Evolutionary conservation across 208 protist species (phyloP).

Genomic region (Sergeia podlipaevii): DNA sequence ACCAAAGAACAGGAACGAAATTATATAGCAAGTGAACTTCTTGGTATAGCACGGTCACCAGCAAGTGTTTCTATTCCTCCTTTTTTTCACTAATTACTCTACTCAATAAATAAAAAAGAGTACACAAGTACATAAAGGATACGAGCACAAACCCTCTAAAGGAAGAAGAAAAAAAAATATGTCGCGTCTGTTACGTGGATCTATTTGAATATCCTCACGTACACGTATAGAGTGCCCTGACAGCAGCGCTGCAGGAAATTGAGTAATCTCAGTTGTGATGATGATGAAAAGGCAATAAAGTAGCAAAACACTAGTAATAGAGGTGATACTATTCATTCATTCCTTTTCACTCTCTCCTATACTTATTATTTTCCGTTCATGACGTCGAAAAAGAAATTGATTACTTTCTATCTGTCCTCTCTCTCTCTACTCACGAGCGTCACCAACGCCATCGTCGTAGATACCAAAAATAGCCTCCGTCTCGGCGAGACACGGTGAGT

Average conservation of each 20-base stretch:
- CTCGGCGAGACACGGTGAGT: conserved; percentile 99
- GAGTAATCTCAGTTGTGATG: background rate
- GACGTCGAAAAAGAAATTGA: background rate
- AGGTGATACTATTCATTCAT: no score
- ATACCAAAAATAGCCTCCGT: conserved; percentile 96
- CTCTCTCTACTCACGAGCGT: conserved; percentile 92
- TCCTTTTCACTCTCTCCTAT: no score
- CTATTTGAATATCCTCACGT: no score
- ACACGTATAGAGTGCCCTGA: no score
- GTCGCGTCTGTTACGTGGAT: no score
- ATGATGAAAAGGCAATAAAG: background rate
- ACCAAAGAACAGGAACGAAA: background rate
- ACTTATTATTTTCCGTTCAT: background rate
- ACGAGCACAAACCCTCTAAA: no score
- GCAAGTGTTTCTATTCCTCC: conserved; percentile 2
- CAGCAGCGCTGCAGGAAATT: background rate
- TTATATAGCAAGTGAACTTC: no score
- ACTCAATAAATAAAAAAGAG: conserved; percentile 12
- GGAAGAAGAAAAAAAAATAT: no score
- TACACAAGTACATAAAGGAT: no score
- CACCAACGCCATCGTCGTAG: conserved; percentile 95
- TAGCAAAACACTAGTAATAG: no score
- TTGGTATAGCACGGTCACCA: no score
- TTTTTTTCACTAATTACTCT: background rate
- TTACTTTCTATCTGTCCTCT: background rate